Evolutionary conservation across 768 basidiomycete genomes (phyloP).

Genomic region (Infundibulicybe gibba): DNA sequence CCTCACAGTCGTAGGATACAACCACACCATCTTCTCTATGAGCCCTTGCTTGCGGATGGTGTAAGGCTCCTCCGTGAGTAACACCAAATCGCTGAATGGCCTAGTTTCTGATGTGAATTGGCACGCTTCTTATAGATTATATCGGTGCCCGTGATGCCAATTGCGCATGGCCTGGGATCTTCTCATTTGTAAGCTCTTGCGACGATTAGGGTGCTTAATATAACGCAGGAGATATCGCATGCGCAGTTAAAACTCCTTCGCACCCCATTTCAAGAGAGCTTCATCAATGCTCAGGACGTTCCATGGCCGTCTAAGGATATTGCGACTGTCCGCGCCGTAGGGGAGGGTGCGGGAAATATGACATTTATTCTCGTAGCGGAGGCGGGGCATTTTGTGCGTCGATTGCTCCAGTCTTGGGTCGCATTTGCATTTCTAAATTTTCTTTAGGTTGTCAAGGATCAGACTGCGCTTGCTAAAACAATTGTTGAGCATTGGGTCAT

Average conservation of each 20-base stretch:
- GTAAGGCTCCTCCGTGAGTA: constrained; percentile 24
- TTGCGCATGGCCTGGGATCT: constrained; percentile 22
- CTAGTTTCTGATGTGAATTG: not conserved
- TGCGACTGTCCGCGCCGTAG: constrained; percentile 21
- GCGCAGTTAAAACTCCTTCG: constrained; percentile 19
- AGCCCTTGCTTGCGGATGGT: constrained; percentile 19
- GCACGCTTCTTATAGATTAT: constrained; percentile 14
- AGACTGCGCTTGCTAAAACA: constrained; percentile 13
- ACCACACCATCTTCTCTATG: constrained; percentile 17
- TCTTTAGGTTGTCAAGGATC: constrained; percentile 12
- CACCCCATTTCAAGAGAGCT: constrained; percentile 19
- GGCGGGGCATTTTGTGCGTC: constrained; percentile 28
- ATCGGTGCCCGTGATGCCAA: constrained; percentile 24
- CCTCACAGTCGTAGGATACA: constrained; percentile 9
- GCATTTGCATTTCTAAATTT: not conserved
- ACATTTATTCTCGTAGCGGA: constrained; percentile 25
- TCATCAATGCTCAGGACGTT: constrained; percentile 19
- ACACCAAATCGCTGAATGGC: not conserved
- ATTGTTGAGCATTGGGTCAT: constrained; percentile 14
- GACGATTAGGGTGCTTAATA: not conserved
- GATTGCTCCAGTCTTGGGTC: not conserved
- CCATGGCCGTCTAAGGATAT: constrained; percentile 19
- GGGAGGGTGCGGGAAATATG: constrained; percentile 27
- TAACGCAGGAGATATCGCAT: not conserved
- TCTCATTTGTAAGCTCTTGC: constrained; percentile 17